Percentiles rank a stretch among this genome's conserved stretches.
Conservation (phyloP, 2,329 filamentous ascomycete species). For the Didymella sp. region DNA sequence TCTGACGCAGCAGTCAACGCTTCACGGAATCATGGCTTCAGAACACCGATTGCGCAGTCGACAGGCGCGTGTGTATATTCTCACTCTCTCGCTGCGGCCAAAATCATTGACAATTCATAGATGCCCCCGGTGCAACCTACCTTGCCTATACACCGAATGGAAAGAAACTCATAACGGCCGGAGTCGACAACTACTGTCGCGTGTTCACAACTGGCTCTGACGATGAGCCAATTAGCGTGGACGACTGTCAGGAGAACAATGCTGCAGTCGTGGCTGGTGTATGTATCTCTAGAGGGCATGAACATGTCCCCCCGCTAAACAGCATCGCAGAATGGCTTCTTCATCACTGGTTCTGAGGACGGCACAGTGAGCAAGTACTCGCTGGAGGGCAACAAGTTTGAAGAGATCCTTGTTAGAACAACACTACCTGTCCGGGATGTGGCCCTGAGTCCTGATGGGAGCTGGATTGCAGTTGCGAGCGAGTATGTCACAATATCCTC, state of each 20-base stretch:
- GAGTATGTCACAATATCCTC: constrained; percentile 63
- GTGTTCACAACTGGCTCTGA: constrained; percentile 91
- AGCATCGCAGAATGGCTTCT: constrained; percentile 70
- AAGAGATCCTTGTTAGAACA: constrained; percentile 81
- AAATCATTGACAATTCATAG: constrained; percentile 46
- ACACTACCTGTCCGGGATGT: constrained; percentile 88
- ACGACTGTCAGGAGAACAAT: constrained; percentile 89
- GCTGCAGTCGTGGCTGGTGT: constrained; percentile 76
- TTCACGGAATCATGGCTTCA: constrained; percentile 21
- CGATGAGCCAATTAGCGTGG: constrained; percentile 90
- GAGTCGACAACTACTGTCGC: constrained; percentile 91
- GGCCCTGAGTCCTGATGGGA: constrained; percentile 77
- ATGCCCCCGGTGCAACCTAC: constrained; percentile 86
- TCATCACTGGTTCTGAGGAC: constrained; percentile 90
- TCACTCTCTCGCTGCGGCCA: constrained; percentile 3
- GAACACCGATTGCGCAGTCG: constrained; percentile 37
- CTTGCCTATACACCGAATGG: constrained; percentile 91
- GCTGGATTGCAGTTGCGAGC: constrained; percentile 95
- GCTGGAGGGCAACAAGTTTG: constrained; percentile 75
- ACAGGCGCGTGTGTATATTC: constrained; percentile 40
- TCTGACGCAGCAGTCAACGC: constrained; percentile 7
- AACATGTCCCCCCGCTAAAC: constrained; percentile 25
- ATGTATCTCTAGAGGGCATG: constrained; percentile 30
- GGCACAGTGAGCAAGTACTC: constrained; percentile 95
- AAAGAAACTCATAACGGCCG: constrained; percentile 84